These are phyloP conservation scores for Immersiporthe knoxdaviesiana DNA, from an alignment of 2,329 filamentous ascomycete genomes.

Conservation along the genomic window DNA sequence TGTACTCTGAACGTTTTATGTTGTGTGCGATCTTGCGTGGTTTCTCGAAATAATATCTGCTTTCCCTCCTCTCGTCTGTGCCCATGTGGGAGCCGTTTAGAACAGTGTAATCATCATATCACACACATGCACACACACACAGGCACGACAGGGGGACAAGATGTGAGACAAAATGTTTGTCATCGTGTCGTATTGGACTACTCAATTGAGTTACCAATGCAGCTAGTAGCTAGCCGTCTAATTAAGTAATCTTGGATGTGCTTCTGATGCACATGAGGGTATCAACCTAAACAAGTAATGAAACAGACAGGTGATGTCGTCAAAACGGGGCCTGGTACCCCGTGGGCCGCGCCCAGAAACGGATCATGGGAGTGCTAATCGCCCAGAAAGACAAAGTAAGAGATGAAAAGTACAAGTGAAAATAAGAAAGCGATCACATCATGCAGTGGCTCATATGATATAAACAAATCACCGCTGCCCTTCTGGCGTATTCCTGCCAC, in stretches of 20 bases:
- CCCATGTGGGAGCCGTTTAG: too few relatives aligned
- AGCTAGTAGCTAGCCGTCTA: background rate
- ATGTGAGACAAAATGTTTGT: background rate
- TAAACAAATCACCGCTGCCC: constrained; percentile 1
- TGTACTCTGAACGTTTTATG: background rate
- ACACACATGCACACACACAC: too few relatives aligned
- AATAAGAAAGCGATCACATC: background rate
- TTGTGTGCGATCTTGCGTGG: background rate
- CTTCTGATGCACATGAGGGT: constrained; percentile 27
- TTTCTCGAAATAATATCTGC: background rate
- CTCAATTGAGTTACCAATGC: background rate
- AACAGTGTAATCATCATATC: too few relatives aligned
- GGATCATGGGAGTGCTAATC: background rate
- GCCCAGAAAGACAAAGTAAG: background rate
- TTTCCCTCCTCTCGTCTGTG: too few relatives aligned
- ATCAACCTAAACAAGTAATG: constrained; percentile 21
- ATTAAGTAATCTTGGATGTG: constrained; percentile 23
- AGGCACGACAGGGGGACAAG: too few relatives aligned
- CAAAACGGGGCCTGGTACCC: background rate
- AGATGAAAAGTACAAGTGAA: background rate
- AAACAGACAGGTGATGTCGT: background rate
- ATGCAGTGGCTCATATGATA: background rate
- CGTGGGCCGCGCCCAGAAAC: background rate
- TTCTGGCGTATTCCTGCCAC: constrained; percentile 20
- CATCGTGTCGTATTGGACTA: background rate